These are phyloP conservation scores for Flaveria bidentis DNA, from an alignment of 129 eudicot species.

Conservation along the genomic window DNA sequence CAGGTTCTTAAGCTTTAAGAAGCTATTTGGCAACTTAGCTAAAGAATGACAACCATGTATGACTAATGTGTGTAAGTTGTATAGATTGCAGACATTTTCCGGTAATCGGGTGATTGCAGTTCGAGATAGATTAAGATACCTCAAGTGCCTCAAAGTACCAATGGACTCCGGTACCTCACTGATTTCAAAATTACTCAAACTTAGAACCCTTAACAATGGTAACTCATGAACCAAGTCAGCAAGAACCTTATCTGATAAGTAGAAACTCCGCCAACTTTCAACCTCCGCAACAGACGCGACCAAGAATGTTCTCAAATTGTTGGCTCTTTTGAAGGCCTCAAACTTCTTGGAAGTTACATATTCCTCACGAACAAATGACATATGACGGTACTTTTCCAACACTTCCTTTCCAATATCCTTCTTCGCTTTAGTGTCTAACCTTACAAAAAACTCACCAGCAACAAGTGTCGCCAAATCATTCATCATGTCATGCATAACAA, in stretches of 20 bases:
- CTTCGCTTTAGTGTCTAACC: slow-evolving; percentile 30
- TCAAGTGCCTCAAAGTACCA: slow-evolving; percentile 21
- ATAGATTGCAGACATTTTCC: slow-evolving; percentile 24
- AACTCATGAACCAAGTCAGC: slow-evolving; percentile 8
- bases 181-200: not conserved
- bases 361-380: slow-evolving; percentile 35
- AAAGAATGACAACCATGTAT: slow-evolving; percentile 18
- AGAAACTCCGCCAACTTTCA: not conserved
- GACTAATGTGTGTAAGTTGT: slow-evolving; percentile 40
- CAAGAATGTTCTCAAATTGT: slow-evolving; percentile 41
- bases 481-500: slow-evolving; percentile 43
- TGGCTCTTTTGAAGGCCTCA: slow-evolving; percentile 26
- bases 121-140: slow-evolving; percentile 29
- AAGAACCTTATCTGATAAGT: slow-evolving; percentile 20
- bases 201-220: slow-evolving; percentile 16
- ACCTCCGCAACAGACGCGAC: slow-evolving; percentile 14
- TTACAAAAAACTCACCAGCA: slow-evolving; percentile 31
- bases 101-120: slow-evolving; percentile 28
- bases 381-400: slow-evolving; percentile 38
- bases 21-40: slow-evolving; percentile 24
- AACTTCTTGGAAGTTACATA: slow-evolving; percentile 29
- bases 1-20: slow-evolving; percentile 12
- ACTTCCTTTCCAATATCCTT: not conserved
- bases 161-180: slow-evolving; percentile 18
- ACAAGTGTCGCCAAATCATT: slow-evolving; percentile 39